Percentiles rank a stretch among this genome's conserved stretches.
phyloP scores from a whole-genome alignment of 805 yeast genomes.

The Candida broadrunensis region DNA sequence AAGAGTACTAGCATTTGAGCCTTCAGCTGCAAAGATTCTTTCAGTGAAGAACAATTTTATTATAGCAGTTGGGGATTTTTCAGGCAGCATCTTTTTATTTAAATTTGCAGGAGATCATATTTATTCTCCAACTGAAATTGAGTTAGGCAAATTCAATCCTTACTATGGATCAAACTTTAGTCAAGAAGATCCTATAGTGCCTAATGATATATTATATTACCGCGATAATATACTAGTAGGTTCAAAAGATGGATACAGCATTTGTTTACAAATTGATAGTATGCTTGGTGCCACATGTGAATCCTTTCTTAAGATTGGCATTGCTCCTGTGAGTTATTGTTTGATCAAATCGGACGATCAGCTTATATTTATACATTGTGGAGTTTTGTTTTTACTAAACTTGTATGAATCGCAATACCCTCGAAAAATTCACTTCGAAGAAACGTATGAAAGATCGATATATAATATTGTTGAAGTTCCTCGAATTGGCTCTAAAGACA shows the following conservation, averaged over 20 bases:
- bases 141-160: constrained; percentile 5
- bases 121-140: not conserved
- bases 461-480: constrained; percentile 5
- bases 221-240: constrained; percentile 21
- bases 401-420: constrained; percentile 25
- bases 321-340: constrained; percentile 20
- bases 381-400: constrained; percentile 32
- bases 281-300: constrained; percentile 1
- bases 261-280: constrained; percentile 12
- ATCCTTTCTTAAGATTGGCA: constrained; percentile 21
- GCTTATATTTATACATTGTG: constrained; percentile 20
- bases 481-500: not conserved
- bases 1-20: constrained; percentile 6
- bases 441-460: constrained; percentile 27
- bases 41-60: not conserved
- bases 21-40: constrained; percentile 11
- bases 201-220: constrained; percentile 13
- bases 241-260: constrained; percentile 28
- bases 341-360: constrained; percentile 12
- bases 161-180: constrained; percentile 1
- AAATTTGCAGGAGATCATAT: not conserved
- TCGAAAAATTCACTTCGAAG: constrained; percentile 30
- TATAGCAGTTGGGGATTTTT: constrained; percentile 16
- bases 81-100: constrained; percentile 10
- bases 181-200: constrained; percentile 11